phyloP scores from a whole-genome alignment of 805 yeast genomes.

The Wickerhamiella azyma region DNA sequence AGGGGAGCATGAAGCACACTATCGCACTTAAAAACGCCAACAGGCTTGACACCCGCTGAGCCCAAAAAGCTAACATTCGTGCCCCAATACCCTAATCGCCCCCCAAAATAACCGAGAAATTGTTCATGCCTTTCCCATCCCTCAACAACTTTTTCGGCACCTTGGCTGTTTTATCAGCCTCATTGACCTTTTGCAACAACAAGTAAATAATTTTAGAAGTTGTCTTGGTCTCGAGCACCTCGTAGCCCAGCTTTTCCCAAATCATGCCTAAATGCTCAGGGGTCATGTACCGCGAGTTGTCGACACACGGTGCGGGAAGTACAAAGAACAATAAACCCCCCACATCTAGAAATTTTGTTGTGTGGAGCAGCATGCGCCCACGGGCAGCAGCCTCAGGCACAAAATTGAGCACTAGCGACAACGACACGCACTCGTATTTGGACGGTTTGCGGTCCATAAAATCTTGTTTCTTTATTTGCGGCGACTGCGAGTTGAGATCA shows the following conservation, averaged over 20 bases:
- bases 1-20: too few relatives aligned
- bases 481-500: slow-evolving; percentile 71
- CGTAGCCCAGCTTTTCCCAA: slow-evolving; percentile 49
- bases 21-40: too few relatives aligned
- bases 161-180: neutral
- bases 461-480: slow-evolving; percentile 60
- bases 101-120: slow-evolving; percentile 40
- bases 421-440: slow-evolving; percentile 54
- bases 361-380: slow-evolving; percentile 62
- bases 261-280: slow-evolving; percentile 31
- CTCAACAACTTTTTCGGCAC: slow-evolving; percentile 30
- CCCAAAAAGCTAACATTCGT: too few relatives aligned
- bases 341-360: slow-evolving; percentile 39
- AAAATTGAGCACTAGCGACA: slow-evolving; percentile 79
- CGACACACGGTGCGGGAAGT: slow-evolving; percentile 74
- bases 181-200: slow-evolving; percentile 31
- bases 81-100: too few relatives aligned
- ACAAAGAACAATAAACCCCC: slow-evolving; percentile 48
- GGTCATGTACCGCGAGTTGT: slow-evolving; percentile 68
- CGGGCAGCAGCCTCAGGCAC: slow-evolving; percentile 60
- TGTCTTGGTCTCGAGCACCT: slow-evolving; percentile 33
- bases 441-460: slow-evolving; percentile 42
- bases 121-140: slow-evolving; percentile 50
- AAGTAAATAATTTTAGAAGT: slow-evolving; percentile 65
- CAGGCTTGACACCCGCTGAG: too few relatives aligned